Evolutionary conservation across 2,329 filamentous ascomycete species (phyloP).

Genomic region (Talaromyces verruculosus): DNA sequence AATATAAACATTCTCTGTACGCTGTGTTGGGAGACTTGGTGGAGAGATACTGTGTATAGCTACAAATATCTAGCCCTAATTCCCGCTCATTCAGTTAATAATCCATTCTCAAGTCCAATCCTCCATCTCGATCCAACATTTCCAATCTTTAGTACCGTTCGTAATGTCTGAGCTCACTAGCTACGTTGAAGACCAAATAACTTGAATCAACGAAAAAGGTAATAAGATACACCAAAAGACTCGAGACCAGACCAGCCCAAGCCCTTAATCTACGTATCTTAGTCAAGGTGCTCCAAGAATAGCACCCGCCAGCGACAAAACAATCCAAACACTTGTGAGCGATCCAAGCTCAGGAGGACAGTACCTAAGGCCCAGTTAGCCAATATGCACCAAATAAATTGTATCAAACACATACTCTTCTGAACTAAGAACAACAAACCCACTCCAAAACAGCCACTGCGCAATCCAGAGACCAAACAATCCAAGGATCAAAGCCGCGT

Average conservation of each 20-base stretch:
- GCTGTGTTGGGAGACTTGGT: neutral
- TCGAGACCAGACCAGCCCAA: neutral
- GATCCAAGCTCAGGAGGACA: neutral
- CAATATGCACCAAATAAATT: neutral
- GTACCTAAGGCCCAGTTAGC: neutral
- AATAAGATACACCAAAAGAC: neutral
- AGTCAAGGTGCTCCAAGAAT: neutral
- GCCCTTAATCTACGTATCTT: neutral
- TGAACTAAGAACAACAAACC: neutral
- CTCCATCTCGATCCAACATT: no score
- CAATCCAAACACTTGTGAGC: neutral
- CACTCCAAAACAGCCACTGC: conserved; percentile 10
- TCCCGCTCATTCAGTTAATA: neutral
- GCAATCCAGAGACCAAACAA: neutral
- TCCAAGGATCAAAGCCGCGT: neutral
- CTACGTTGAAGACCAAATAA: neutral
- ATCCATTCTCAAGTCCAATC: no score
- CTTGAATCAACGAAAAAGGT: neutral
- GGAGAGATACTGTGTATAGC: neutral
- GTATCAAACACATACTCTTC: neutral
- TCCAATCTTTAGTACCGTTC: no score
- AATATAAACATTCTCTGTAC: neutral
- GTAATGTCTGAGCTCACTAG: no score
- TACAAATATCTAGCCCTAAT: neutral
- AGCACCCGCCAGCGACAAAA: neutral